Evolutionary conservation across 1,284 basidiomycete genomes (phyloP), one percentile per base, ranked within the genome.

Genomic region (Puccinia novopanici): DNA sequence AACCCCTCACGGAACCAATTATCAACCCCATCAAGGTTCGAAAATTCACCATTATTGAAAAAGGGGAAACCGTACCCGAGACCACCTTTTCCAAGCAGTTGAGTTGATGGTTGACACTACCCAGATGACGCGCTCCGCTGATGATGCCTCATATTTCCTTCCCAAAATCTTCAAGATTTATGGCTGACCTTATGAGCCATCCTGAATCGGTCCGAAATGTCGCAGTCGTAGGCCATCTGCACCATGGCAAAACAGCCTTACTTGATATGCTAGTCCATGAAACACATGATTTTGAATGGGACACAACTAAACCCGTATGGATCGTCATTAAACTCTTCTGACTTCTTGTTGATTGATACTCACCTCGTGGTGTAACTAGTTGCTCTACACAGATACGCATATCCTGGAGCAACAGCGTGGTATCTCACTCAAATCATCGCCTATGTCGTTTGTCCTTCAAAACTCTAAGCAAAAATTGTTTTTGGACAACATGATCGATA

Each of bases 251-350:
- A 88, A 98, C 97, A 0, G 92, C 93, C 0, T 87, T 99, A 57
- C 88, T 99, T 89, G 97, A 99, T 86, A 97, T 97, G 93, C 90
- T 99, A 81, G 91, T 97, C 1, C 92, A 94, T 83, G 95, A 99
- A 87, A 99, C 97, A 0, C 97, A 99, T 87, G 93, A 94, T 86
- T 88, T 99, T 82, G 89, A 91, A 9, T 96, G 94, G 92, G 93
- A 97, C 85, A 90, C 93, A 40, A 94, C 96, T 87, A 89, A 90
- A 84, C 90, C 91, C 84, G 93, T 94, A 82, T 85, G 91, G 48
- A 61, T 24, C 34, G 3, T 34, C 13, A 0, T 88, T 82, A 1
- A 37, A 24, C 68, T 52, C 75, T 81, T 83, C 72, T 61, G 48
- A 80, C 55, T 50, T 27, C 63, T 19, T 22, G 34, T 2, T 61